Evolutionary conservation across 139 green algal genomes (phyloP).

Genomic region (Chlamydomonas asymmetrica): DNA sequence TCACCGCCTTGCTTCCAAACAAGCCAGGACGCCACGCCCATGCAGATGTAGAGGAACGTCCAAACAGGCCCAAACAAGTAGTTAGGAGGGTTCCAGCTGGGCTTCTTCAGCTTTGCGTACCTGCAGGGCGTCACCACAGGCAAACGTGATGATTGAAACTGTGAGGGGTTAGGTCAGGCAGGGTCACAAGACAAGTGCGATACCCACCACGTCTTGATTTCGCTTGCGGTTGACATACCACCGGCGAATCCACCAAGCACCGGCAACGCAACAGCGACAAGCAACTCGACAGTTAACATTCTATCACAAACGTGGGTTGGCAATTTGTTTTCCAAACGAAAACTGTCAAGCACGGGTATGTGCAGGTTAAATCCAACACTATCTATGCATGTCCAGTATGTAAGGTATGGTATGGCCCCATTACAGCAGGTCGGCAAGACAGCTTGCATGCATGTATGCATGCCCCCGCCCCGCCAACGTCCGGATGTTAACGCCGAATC

Average conservation of each 20-base stretch:
- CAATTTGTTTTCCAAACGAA: not conserved
- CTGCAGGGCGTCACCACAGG: not conserved
- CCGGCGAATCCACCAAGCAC: not conserved
- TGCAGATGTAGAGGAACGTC: conserved; percentile 14
- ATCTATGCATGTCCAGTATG: too few species aligned
- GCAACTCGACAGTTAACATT: not conserved
- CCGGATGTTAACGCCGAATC: too few species aligned
- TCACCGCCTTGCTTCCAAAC: conserved; percentile 18
- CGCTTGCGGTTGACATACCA: not conserved
- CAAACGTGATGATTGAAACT: not conserved
- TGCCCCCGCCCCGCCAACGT: too few species aligned
- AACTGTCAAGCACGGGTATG: too few species aligned
- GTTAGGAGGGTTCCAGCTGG: not conserved
- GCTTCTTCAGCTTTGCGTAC: conserved; percentile 3
- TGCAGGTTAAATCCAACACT: too few species aligned
- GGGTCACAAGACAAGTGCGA: too few species aligned
- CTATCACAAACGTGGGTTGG: conserved; percentile 1
- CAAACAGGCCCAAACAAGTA: conserved; percentile 4
- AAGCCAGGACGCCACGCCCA: conserved; percentile 23
- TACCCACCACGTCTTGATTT: conserved; percentile 10
- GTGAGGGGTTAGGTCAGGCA: not conserved
- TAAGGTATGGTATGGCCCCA: too few species aligned
- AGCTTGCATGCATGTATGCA: too few species aligned
- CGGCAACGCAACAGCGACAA: not conserved
- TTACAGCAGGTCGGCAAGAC: too few species aligned